Evolutionary conservation across 352 stramenopile species (phyloP).

Genomic region (Globisporangium okanoganense): DNA sequence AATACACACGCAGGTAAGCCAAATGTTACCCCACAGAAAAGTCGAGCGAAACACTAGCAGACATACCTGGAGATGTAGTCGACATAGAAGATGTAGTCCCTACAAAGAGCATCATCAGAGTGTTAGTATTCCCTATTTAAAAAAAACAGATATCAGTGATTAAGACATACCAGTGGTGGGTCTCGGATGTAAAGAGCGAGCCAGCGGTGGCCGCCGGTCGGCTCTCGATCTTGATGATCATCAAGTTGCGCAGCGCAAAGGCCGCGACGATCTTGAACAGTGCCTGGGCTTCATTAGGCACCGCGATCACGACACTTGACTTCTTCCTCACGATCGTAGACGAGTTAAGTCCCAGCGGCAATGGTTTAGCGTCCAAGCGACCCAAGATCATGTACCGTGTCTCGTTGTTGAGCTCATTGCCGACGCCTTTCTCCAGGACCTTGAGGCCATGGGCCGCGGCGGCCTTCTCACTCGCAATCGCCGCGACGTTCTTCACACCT

Average conservation of each 20-base stretch:
- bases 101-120: slow-evolving; percentile 16
- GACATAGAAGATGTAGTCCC: slow-evolving; percentile 82
- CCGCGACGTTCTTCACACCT: slow-evolving; percentile 38
- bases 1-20: slow-evolving; percentile 1
- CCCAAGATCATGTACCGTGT: slow-evolving; percentile 73
- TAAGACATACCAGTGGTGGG: slow-evolving; percentile 47
- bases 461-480: slow-evolving; percentile 64
- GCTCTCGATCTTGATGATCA: slow-evolving; percentile 83
- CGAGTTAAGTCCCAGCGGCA: slow-evolving; percentile 27
- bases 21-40: background rate
- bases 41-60: background rate
- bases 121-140: background rate
- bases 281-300: slow-evolving; percentile 65
- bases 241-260: slow-evolving; percentile 70
- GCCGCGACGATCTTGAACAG: slow-evolving; percentile 78
- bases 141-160: background rate
- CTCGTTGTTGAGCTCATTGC: slow-evolving; percentile 66
- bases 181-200: slow-evolving; percentile 58
- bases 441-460: slow-evolving; percentile 44
- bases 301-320: slow-evolving; percentile 62
- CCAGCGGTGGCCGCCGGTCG: slow-evolving; percentile 59
- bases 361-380: slow-evolving; percentile 33
- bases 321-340: slow-evolving; percentile 36
- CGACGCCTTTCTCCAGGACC: slow-evolving; percentile 53
- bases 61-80: slow-evolving; percentile 62